Percentiles rank a stretch among this genome's conserved stretches.
These are phyloP conservation scores for Pouteria glomerata DNA, from an alignment of 148 eudicot genomes.

Conservation along the genomic window DNA sequence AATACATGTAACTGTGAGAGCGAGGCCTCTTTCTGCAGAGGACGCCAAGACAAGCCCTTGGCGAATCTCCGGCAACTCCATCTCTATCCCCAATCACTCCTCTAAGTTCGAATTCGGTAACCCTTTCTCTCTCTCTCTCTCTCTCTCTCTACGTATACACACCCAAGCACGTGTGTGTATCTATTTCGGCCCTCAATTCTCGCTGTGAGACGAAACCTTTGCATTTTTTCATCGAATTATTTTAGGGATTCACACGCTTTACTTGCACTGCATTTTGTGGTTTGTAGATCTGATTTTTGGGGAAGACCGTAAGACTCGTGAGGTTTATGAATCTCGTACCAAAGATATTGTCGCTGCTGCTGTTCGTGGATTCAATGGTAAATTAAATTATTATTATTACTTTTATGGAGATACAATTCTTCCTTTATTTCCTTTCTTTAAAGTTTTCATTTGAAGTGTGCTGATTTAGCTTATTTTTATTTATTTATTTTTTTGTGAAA, in stretches of 20 bases:
- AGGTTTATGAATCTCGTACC: slow-evolving; percentile 71
- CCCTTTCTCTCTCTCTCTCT: not conserved
- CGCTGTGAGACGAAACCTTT: not conserved
- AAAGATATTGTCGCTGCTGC: slow-evolving; percentile 80
- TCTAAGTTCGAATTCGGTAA: slow-evolving; percentile 80
- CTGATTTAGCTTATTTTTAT: no score
- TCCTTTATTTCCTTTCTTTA: not conserved
- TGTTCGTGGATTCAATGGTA: slow-evolving; percentile 88
- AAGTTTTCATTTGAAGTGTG: no score
- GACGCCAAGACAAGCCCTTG: slow-evolving; percentile 80
- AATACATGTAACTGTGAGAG: slow-evolving; percentile 78
- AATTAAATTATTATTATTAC: not conserved
- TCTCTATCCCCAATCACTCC: slow-evolving; percentile 37
- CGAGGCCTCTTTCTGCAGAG: slow-evolving; percentile 71
- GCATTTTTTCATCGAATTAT: no score
- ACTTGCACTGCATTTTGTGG: not conserved
- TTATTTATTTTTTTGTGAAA: no score
- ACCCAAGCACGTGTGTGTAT: not conserved
- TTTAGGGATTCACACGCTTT: not conserved
- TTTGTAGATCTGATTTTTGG: slow-evolving; percentile 66
- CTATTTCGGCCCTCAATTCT: not conserved
- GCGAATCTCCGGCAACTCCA: slow-evolving; percentile 73
- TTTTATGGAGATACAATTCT: not conserved
- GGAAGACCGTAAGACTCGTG: slow-evolving; percentile 61
- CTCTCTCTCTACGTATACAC: no score